Evolutionary conservation across 805 yeast genomes (phyloP), one percentile per base, ranked within the genome.

Genomic region (Yamadazyma tumulicola): DNA sequence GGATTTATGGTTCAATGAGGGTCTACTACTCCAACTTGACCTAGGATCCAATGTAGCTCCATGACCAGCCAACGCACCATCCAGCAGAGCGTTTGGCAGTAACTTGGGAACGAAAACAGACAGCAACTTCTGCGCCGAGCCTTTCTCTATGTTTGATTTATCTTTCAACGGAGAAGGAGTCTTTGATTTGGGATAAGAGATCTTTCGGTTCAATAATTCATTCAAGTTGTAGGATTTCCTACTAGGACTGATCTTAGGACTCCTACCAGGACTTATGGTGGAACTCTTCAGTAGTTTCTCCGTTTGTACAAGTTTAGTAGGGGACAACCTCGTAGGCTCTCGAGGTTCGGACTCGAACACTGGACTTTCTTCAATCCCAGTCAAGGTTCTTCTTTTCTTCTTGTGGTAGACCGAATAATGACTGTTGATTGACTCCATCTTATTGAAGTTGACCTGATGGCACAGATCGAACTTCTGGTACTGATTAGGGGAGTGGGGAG

Each of bases 391-490:
- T 42, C 71, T 56, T 26, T 44, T 44, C 41, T 41, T 44, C 27
- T 31, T 39, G 5, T 39, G 21, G 20, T 20, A n/a, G 49, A 51
- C 72, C 1, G 77, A 72, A 39, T 72, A 72, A 39, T 73, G 78
- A 6, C 58, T 54, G 7, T 65, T 53, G 12, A 74, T 73, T 12
- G 76, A 67, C 16, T 73, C 78, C 78, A 74, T 71, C 29, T 64
- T 53, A 35, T 51, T 51, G 43, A 64, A 64, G 19, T 56, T 49
- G n/a, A 54, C 47, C 26, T 56, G 46, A 38, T 65, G 71, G 15
- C 15, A 19, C 20, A 36, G 32, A 5, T 23, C 22, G 6, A 28
- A 7, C 27, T 12, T 24, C 16, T 24, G n/a, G n/a, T 8, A 24
- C n/a, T 8, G 8, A 12, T 11, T 16, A 25, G 27, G 27, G 27